Conservation (phyloP, 2,329 filamentous ascomycete genomes). For the Dothistroma septosporum region DNA sequence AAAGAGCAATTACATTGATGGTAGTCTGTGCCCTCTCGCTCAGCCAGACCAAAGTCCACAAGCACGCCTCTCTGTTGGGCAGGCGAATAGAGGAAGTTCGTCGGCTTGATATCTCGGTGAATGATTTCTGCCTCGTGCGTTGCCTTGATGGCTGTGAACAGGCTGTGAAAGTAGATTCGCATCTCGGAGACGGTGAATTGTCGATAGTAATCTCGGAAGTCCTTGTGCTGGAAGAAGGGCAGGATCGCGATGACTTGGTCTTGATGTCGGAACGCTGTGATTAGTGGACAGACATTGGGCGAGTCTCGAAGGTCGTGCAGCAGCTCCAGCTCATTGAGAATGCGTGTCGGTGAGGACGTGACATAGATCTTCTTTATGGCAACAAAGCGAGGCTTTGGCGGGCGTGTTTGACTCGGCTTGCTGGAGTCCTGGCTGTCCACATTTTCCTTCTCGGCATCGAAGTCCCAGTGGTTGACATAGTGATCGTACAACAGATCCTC, state of each 20-base stretch:
- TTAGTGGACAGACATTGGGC: slow-evolving; percentile 83
- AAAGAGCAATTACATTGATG: slow-evolving; percentile 81
- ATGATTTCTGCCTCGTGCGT: slow-evolving; percentile 83
- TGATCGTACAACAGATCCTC: slow-evolving; percentile 83
- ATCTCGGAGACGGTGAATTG: slow-evolving; percentile 84
- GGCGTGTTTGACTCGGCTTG: slow-evolving; percentile 15
- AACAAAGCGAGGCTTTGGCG: slow-evolving; percentile 66
- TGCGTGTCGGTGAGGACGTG: slow-evolving; percentile 87
- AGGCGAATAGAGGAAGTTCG: slow-evolving; percentile 93
- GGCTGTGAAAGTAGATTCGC: slow-evolving; percentile 79
- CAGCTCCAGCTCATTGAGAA: slow-evolving; percentile 93
- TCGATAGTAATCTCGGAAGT: slow-evolving; percentile 92
- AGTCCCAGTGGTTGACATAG: slow-evolving; percentile 84
- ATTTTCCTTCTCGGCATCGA: slow-evolving; percentile 48
- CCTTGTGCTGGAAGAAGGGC: slow-evolving; percentile 91
- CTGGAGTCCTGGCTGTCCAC: slow-evolving; percentile 10
- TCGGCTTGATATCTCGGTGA: slow-evolving; percentile 65
- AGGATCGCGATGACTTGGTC: slow-evolving; percentile 94
- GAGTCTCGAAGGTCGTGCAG: slow-evolving; percentile 81
- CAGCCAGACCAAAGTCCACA: slow-evolving; percentile 98
- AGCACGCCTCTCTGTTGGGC: slow-evolving; percentile 76
- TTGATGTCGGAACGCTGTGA: slow-evolving; percentile 91
- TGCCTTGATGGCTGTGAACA: slow-evolving; percentile 78
- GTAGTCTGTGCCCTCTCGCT: slow-evolving; percentile 65
- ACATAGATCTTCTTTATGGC: slow-evolving; percentile 99